phyloP scores from a whole-genome alignment of 805 yeast genomes.

The Myxozyma mucilagina region DNA sequence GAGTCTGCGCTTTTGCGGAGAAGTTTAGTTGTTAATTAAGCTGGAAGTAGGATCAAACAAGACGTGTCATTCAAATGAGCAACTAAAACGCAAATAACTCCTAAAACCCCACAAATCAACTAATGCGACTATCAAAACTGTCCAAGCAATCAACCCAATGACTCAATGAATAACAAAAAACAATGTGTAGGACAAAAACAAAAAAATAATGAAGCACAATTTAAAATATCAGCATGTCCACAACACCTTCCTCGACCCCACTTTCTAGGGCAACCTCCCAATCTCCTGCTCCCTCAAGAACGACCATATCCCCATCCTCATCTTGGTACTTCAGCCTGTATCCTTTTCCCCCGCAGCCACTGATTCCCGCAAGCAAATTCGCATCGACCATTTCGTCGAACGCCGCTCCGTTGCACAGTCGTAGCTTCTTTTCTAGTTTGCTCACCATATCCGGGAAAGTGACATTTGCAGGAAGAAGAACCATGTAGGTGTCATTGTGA shows the following conservation, averaged over 20 bases:
- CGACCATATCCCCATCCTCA: slow-evolving; percentile 91
- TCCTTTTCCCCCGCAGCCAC: slow-evolving; percentile 13
- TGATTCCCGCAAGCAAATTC: slow-evolving; percentile 29
- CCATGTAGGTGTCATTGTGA: slow-evolving; percentile 53
- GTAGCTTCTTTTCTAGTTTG: slow-evolving; percentile 58
- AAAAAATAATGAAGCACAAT: not conserved
- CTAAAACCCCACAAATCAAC: too few species aligned
- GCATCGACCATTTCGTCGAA: slow-evolving; percentile 20
- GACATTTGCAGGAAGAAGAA: slow-evolving; percentile 59
- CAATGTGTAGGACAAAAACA: not conserved
- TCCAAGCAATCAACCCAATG: not conserved
- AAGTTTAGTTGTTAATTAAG: too few species aligned
- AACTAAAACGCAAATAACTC: too few species aligned
- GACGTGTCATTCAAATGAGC: too few species aligned
- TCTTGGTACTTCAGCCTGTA: slow-evolving; percentile 73
- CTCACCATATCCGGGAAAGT: slow-evolving; percentile 54
- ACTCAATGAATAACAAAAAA: not conserved
- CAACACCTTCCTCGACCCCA: slow-evolving; percentile 22
- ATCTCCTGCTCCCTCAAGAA: slow-evolving; percentile 21
- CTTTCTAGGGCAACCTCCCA: slow-evolving; percentile 30
- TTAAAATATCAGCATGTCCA: slow-evolving; percentile 23
- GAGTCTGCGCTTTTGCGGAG: too few species aligned
- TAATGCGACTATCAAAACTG: too few species aligned
- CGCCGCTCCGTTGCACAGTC: slow-evolving; percentile 54
- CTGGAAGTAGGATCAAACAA: too few species aligned